phyloP scores from a whole-genome alignment of 1,284 basidiomycete genomes.

The Cryptococcus amylolentus region DNA sequence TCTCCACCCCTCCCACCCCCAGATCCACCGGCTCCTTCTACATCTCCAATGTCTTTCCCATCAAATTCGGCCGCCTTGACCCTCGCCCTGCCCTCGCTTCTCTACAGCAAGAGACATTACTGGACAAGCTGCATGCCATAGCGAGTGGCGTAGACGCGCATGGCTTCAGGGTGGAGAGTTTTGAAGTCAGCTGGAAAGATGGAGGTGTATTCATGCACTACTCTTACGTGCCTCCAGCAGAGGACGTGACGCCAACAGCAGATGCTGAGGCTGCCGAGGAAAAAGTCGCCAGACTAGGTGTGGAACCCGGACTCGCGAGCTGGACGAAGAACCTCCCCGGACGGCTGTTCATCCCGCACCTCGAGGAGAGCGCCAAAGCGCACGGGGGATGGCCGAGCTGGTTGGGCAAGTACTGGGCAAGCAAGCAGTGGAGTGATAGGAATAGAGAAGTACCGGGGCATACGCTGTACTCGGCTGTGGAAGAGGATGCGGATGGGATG shows the following conservation, averaged over 20 bases:
- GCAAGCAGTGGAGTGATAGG: background rate
- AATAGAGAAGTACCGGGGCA: slow-evolving; percentile 27
- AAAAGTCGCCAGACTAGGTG: background rate
- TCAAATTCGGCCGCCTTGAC: slow-evolving; percentile 43
- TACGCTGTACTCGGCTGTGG: slow-evolving; percentile 35
- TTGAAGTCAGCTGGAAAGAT: slow-evolving; percentile 45
- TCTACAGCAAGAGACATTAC: slow-evolving; percentile 40
- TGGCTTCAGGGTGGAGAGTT: slow-evolving; percentile 44
- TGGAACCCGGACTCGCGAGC: background rate
- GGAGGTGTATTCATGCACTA: slow-evolving; percentile 79
- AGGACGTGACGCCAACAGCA: background rate
- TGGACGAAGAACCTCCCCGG: slow-evolving; percentile 24
- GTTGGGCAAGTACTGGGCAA: slow-evolving; percentile 43
- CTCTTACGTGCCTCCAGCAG: slow-evolving; percentile 56
- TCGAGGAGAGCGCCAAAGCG: slow-evolving; percentile 34
- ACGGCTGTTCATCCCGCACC: slow-evolving; percentile 38
- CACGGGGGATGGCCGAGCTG: slow-evolving; percentile 47
- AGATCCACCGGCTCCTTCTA: slow-evolving; percentile 26
- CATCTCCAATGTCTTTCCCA: slow-evolving; percentile 49
- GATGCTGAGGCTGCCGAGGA: background rate
- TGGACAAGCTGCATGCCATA: slow-evolving; percentile 45
- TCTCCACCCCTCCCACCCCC: background rate
- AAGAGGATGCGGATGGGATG: slow-evolving; percentile 4
- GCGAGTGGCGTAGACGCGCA: slow-evolving; percentile 31
- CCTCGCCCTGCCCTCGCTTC: slow-evolving; percentile 35